A percentile compares a stretch with the other conserved stretches of the same genome.
phyloP scores from a whole-genome alignment of 225 moss, liverwort and hornwort genomes.

The Pleurozium schreberi region DNA sequence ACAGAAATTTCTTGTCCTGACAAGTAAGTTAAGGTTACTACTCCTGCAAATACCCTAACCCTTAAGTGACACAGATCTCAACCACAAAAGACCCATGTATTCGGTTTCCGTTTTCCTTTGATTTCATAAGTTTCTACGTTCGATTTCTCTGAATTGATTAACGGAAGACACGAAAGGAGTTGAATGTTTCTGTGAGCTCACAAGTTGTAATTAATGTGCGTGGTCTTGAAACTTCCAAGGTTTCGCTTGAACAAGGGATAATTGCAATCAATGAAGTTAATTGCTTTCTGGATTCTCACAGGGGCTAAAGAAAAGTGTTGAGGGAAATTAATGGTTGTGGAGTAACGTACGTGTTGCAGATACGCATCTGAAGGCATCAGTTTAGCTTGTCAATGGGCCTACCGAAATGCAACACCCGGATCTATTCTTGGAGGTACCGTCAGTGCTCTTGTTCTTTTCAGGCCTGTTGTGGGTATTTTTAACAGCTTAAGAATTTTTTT shows the following conservation, averaged over 20 bases:
- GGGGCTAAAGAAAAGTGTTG: not conserved
- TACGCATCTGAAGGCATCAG: slow-evolving; percentile 57
- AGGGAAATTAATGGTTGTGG: not conserved
- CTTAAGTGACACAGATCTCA: not conserved
- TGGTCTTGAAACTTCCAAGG: not conserved
- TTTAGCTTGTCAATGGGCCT: slow-evolving; percentile 56
- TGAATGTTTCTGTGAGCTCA: too few relatives aligned
- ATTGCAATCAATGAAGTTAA: not conserved
- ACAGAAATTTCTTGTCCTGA: slow-evolving; percentile 42
- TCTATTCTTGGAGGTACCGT: slow-evolving; percentile 43
- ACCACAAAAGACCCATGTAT: not conserved
- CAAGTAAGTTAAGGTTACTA: not conserved
- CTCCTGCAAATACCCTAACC: not conserved
- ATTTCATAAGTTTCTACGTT: not conserved
- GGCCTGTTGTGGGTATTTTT: not conserved
- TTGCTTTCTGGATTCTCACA: not conserved
- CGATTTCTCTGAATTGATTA: not conserved
- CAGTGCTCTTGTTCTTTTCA: not conserved
- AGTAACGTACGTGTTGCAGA: slow-evolving; percentile 23
- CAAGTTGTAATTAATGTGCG: not conserved
- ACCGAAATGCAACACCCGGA: slow-evolving; percentile 70
- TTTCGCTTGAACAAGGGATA: not conserved
- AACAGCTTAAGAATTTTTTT: too few relatives aligned
- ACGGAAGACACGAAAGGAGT: not conserved
- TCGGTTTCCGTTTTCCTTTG: not conserved